phyloP scores from a whole-genome alignment of 352 stramenopile genomes.

The Vaucheria bursata region DNA sequence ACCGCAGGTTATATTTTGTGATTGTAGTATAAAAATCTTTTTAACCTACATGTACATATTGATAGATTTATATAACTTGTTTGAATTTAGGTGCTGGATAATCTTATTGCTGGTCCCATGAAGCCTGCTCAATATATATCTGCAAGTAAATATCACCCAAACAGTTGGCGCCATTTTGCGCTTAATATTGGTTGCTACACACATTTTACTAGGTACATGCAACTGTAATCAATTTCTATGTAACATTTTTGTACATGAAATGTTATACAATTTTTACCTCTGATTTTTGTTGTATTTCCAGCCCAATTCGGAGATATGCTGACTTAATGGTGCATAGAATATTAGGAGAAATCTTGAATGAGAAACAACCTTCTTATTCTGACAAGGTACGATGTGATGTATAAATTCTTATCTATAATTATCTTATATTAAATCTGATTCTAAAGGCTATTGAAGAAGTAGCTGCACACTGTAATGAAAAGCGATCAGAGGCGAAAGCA shows the following conservation, averaged over 20 bases:
- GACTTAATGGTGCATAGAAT: slow-evolving; percentile 75
- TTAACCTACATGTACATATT: no score
- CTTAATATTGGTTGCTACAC: slow-evolving; percentile 96
- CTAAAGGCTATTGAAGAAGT: neutral
- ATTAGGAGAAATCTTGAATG: slow-evolving; percentile 44
- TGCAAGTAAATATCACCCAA: slow-evolving; percentile 58
- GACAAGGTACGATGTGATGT: slow-evolving; percentile 12
- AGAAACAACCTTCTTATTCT: slow-evolving; percentile 3
- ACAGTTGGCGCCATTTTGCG: slow-evolving; percentile 85
- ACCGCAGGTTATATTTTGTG: neutral
- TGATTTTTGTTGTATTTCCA: slow-evolving; percentile 74
- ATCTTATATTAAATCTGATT: neutral
- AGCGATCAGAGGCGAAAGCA: slow-evolving; percentile 15
- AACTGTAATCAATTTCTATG: neutral
- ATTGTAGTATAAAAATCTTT: no score
- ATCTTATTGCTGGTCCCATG: slow-evolving; percentile 86
- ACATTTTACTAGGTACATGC: slow-evolving; percentile 75
- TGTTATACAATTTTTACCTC: slow-evolving; percentile 60
- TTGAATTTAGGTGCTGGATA: slow-evolving; percentile 60
- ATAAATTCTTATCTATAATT: neutral
- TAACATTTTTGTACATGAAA: neutral
- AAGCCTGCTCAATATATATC: slow-evolving; percentile 83
- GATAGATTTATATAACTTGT: no score
- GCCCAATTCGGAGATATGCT: slow-evolving; percentile 83
- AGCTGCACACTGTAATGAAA: slow-evolving; percentile 26